Base-by-base conservation (phyloP, 768 basidiomycete genomes). In the Amanita exitialis region DNA sequence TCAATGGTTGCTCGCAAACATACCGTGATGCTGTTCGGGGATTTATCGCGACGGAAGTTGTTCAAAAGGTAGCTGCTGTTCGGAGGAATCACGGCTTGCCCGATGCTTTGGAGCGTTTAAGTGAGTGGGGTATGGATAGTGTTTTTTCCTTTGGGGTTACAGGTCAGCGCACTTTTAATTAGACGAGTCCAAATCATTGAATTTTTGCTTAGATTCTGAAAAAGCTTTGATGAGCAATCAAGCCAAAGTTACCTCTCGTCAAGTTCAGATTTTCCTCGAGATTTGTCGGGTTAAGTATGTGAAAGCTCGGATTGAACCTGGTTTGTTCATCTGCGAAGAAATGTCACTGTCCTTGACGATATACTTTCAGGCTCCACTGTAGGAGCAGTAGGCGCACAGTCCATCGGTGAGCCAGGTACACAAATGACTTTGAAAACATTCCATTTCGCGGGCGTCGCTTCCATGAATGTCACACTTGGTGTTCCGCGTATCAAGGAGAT, bases 401-500 rank as follows among this genome's bases (percentile, higher is more conserved):
- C 96, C 1, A 98, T 99, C 56, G 96, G 96, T 61, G 96, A 99
- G 67, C 96, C 96, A 1, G 96, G 95, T 37, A 99, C 96, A 0
- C 96, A 99, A 64, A 99, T 99, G 96, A 98, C 95, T 1, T 68
- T 98, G 57, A 98, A 98, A 70, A 98, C 96, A 51, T 99, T 99
- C 82, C 96, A 99, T 75, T 99, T 98, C 67, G 96, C 96, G 59
- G 96, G 96, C 71, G 95, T 99, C 55, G 96, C 96, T 6, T 95
- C 94, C 34, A 99, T 98, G 96, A 98, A 97, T 69, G 92, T 99
- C 56, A 99, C 96, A 0, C 80, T 98, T 34, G 96, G 96, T 67
- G 96, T 98, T n/a, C 96, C 96, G 2, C 95, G 96, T 61, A 98
- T 99, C 70, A 98, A 98, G 67, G 96, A 99, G 67, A 98, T 99